Evolutionary conservation across 140 eudicot species (phyloP).

Genomic region (Ambrosia hybrid): DNA sequence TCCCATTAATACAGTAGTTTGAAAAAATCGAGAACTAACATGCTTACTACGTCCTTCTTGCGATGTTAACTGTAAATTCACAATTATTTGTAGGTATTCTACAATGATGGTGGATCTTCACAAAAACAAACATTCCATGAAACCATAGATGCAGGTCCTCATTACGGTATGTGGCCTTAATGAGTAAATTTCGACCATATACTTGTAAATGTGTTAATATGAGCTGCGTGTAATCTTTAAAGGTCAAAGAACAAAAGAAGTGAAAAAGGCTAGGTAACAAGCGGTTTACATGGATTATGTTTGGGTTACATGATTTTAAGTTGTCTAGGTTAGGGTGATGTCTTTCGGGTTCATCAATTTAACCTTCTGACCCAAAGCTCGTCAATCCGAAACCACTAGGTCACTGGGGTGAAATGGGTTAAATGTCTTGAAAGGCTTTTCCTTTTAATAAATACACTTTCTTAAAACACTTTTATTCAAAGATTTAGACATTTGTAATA

Average conservation of each 20-base stretch:
- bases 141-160: constrained; percentile 29
- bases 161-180: constrained; percentile 30
- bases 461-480: too few species aligned
- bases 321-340: background rate
- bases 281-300: background rate
- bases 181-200: background rate
- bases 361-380: background rate
- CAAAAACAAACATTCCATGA: constrained; percentile 18
- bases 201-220: background rate
- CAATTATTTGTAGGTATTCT: constrained; percentile 39
- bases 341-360: constrained; percentile 1
- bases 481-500: too few species aligned
- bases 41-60: constrained; percentile 2
- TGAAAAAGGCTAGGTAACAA: background rate
- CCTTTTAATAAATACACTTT: too few species aligned
- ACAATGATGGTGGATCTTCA: constrained; percentile 37
- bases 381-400: too few species aligned
- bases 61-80: background rate
- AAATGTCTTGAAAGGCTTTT: too few species aligned
- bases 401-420: too few species aligned
- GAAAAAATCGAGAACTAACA: background rate
- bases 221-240: background rate
- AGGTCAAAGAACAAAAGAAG: background rate
- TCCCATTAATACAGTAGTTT: background rate
- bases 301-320: background rate